Evolutionary conservation across 768 basidiomycete species (phyloP).

Genomic region (Suillus ampliporus): DNA sequence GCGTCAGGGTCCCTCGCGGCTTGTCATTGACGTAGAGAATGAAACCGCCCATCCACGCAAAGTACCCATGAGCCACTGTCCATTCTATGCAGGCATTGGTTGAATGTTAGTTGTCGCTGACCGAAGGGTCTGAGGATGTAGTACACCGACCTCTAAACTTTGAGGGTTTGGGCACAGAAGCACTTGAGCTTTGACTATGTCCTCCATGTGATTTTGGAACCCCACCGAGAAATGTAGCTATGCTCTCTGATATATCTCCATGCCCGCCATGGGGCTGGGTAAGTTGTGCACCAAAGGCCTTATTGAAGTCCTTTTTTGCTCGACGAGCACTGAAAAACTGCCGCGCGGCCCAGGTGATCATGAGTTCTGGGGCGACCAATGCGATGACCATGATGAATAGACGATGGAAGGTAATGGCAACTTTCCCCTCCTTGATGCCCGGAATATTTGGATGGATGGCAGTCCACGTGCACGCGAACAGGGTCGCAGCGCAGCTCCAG

Average conservation of each 20-base stretch:
- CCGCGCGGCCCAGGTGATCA: conserved; percentile 23
- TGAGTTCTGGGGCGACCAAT: conserved; percentile 29
- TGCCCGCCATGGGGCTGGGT: neutral
- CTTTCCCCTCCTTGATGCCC: neutral
- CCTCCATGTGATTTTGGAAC: too few species aligned
- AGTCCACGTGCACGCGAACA: conserved; percentile 21
- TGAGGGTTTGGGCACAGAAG: too few species aligned
- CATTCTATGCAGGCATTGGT: conserved; percentile 8
- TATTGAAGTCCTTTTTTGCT: conserved; percentile 4
- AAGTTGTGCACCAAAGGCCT: neutral
- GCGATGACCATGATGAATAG: conserved; percentile 20
- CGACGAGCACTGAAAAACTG: conserved; percentile 23
- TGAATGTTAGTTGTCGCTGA: too few species aligned
- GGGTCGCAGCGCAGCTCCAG: conserved; percentile 30
- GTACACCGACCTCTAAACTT: neutral
- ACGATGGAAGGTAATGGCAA: neutral
- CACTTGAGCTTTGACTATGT: too few species aligned
- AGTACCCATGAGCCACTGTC: conserved; percentile 30
- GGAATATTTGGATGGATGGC: too few species aligned
- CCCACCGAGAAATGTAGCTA: too few species aligned
- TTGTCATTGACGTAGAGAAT: conserved; percentile 12
- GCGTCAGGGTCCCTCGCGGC: neutral
- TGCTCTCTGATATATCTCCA: neutral
- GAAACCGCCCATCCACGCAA: conserved; percentile 36
- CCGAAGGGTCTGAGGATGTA: neutral